Base-by-base conservation (phyloP, 768 basidiomycete genomes). In the Suillus subaureus region DNA sequence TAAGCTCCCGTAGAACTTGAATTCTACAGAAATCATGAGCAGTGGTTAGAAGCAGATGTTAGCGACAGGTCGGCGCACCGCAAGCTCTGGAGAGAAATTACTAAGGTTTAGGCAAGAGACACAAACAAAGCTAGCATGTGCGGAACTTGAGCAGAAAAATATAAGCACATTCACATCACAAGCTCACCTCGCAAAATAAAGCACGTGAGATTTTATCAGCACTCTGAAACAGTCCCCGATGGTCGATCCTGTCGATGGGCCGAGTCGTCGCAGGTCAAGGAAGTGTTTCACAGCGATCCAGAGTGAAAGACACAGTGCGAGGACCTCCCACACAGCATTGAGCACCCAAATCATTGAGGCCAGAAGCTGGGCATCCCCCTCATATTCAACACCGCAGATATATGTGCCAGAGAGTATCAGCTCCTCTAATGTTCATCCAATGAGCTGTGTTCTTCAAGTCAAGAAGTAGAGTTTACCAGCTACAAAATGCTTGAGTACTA, bases 1-100 rank as follows among this genome's bases (percentile, higher is more conserved):
- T 3, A 3, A 23, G 6, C 1, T 49, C 23, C 47, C 5, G 3
- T 23, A 7, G 23, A 49, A 23, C 15, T 2, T 49, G 23, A 6
- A 23, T 15, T 1, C 47, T 49, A 26, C 13, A 49, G 2, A 26
- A 49, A 49, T 26, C 13, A 49, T 49, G 2, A 49, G 13, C 47
- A 1, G 13, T 26, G 3, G n/a, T 15, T 2, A 49, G 13, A 49
- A 26, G 13, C 11, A 49, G 6, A 26, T 49, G 13, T 49, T 13
- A 15, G 47, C 23, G 6, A 49, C 23, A 49, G 49, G 47, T 3
- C 2, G 6, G 23, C 47, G 13, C 49, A 49, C 49, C 13, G 0
- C 1, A 23, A 15, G 0, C 2, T 3, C 13, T 7, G 3, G 3
- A 26, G 23, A 15, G 12, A 6, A 0, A 49, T 0, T 0, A 8